Conservation (phyloP, 176 grass and related monocot genomes). For the Lolium multiflorum region DNA sequence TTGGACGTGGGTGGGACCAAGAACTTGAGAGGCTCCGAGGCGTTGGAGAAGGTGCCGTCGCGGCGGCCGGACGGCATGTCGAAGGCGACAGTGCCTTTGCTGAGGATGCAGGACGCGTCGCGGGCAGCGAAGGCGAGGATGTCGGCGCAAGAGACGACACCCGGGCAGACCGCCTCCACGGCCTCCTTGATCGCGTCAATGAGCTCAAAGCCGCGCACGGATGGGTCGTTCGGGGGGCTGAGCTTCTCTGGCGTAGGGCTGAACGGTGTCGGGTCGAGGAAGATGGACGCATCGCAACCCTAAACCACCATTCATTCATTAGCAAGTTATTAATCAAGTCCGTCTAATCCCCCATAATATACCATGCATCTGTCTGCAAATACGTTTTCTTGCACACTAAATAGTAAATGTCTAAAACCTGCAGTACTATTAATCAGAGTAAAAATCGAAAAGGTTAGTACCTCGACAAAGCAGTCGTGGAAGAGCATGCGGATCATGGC, state of each 20-base stretch:
- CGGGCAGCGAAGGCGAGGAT: constrained; percentile 11
- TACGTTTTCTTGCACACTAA: too few species aligned
- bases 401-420: too few species aligned
- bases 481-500: too few species aligned
- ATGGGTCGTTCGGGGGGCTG: neutral
- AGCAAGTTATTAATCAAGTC: too few species aligned
- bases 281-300: neutral
- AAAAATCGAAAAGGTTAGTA: too few species aligned
- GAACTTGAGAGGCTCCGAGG: constrained; percentile 36
- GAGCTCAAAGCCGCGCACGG: constrained; percentile 5
- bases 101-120: neutral
- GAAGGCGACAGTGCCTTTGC: neutral
- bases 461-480: too few species aligned
- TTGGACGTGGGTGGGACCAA: constrained; percentile 7
- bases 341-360: too few species aligned
- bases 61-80: constrained; percentile 15
- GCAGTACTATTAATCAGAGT: too few species aligned
- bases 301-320: neutral
- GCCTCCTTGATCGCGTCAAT: constrained; percentile 5
- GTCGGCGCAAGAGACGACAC: neutral
- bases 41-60: constrained; percentile 29
- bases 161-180: neutral
- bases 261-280: neutral
- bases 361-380: too few species aligned
- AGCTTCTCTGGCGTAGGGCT: constrained; percentile 4